Base-by-base conservation (phyloP, 306 rosid genomes). In the Albizia julibrissin region DNA sequence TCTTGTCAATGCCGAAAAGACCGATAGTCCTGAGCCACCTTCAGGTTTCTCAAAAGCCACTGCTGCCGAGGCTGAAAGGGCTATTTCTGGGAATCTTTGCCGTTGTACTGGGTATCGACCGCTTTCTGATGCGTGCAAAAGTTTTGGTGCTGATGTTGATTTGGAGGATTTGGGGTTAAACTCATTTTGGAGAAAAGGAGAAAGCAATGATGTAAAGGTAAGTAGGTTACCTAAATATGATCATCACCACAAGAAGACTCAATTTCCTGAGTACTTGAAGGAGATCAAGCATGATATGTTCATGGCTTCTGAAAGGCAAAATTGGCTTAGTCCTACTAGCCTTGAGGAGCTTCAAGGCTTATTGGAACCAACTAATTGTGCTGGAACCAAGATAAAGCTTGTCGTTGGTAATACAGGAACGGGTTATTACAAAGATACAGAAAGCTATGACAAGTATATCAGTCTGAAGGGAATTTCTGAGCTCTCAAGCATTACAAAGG, bases 101-200 rank as follows among this genome's bases (percentile, higher is more conserved):
- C 93, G 98, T 16, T 95, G 99, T 72, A 93, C 99, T 1, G 97
- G 99, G 1, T 95, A 93, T n/a, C 89, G 98, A 44, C 76, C 99
- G 1, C 92, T 93, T 50, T 97, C 93, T 26, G 98, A 95, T 89
- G 98, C 86, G 72, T 95, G 94, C 83, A 95, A 93, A 86, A 95
- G 99, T 76, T 93, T 93, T 75, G 90, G 98, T 9, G 85, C 89
- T 33, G 90, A 91, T 77, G 93, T 93, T 81, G 98, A 95, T 77
- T 85, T 95, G 27, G 98, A 95, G 87, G 97, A 95, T 83, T 89
- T 95, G 85, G 98, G 98, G 56, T 69, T 91, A 50, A 95, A 95
- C 80, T 82, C 95, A 11, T 93, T 90, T 39, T 93, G 98, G 97
- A 87, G 47, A 46, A 93, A 93, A 68, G 97, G 84, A 49, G 93